Evolutionary conservation across 768 basidiomycete species (phyloP).

Genomic region (Termitomyces bulborhizus): DNA sequence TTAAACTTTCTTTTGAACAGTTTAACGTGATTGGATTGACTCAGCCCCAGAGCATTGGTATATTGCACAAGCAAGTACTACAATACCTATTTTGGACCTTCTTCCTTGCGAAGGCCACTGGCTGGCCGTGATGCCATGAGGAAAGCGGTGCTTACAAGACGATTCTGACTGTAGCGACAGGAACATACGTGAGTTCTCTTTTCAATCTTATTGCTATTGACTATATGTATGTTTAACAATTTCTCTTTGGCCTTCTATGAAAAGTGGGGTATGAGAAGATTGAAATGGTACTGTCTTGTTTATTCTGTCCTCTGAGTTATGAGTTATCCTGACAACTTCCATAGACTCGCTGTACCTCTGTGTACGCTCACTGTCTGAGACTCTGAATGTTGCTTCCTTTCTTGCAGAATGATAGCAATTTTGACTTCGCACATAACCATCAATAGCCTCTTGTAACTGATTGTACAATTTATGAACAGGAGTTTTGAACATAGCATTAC

Average conservation of each 20-base stretch:
- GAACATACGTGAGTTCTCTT: slow-evolving; percentile 75
- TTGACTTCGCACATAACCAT: not conserved
- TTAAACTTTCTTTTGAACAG: no score
- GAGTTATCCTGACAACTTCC: not conserved
- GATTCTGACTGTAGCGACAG: slow-evolving; percentile 86
- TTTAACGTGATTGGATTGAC: no score
- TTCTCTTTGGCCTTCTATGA: slow-evolving; percentile 77
- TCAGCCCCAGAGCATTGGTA: no score
- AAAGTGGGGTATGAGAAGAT: slow-evolving; percentile 91
- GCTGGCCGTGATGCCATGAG: no score
- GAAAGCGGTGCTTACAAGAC: no score
- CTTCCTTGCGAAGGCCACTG: no score
- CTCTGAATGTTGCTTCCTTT: slow-evolving; percentile 18
- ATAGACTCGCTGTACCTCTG: slow-evolving; percentile 57
- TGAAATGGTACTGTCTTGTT: slow-evolving; percentile 66
- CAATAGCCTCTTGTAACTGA: not conserved
- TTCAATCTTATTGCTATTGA: slow-evolving; percentile 1
- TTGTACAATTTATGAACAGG: not conserved
- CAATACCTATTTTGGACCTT: no score
- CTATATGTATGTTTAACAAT: not conserved
- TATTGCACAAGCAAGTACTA: no score
- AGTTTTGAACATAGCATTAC: not conserved
- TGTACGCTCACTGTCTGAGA: slow-evolving; percentile 30
- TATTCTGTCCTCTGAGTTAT: not conserved
- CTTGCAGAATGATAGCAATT: not conserved